Conservation (phyloP, 495 filamentous ascomycete species). For the Neurospora sp. region DNA sequence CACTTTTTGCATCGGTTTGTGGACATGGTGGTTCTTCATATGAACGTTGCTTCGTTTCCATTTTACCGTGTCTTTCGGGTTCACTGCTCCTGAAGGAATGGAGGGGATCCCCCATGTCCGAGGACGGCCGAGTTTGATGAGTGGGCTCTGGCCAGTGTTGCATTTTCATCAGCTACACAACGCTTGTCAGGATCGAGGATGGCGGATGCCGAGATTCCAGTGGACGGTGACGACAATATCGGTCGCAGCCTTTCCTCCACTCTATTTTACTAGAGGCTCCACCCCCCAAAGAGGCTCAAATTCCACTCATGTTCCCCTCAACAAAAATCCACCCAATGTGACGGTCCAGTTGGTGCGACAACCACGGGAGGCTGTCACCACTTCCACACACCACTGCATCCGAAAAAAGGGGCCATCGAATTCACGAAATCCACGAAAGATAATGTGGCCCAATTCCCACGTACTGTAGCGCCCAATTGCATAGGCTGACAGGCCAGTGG, state of each 20-base stretch:
- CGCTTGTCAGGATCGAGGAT: not conserved
- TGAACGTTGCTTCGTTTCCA: not conserved
- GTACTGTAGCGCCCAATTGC: not conserved
- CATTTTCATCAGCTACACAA: not conserved
- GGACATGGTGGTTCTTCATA: not conserved
- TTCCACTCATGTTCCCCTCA: not conserved
- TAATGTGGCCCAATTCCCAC: not conserved
- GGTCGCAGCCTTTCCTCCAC: not conserved
- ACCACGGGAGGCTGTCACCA: not conserved
- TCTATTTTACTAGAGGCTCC: not conserved
- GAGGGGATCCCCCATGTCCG: not conserved
- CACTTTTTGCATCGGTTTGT: not conserved
- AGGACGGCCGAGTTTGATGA: not conserved
- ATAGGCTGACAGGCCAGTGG: not conserved
- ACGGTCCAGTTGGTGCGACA: not conserved
- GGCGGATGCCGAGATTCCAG: not conserved
- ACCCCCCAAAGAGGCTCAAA: not conserved
- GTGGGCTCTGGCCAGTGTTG: not conserved
- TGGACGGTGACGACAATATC: not conserved
- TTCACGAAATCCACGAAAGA: too few relatives aligned
- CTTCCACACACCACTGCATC: not conserved
- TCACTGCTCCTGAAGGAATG: not conserved
- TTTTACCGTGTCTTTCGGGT: not conserved
- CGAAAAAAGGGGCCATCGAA: not conserved
- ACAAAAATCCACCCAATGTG: not conserved